Conservation (phyloP, 371 early-diverging fungal genomes). For the Mortierella sp. region DNA sequence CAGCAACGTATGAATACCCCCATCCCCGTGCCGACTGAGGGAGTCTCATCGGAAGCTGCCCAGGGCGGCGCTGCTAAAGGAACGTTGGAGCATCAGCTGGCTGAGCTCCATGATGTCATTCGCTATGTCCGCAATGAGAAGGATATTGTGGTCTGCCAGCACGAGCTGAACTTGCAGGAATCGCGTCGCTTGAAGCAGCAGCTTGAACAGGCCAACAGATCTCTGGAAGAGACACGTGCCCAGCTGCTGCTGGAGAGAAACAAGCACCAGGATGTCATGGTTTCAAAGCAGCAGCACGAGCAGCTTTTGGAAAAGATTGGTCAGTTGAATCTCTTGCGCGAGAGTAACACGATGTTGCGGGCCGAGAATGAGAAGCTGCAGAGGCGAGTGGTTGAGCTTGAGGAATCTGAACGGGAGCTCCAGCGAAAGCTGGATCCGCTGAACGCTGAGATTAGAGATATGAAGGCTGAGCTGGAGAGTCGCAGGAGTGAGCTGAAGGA, state of each 20-base stretch:
- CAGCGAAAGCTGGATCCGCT: constrained; percentile 60
- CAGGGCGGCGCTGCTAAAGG: constrained; percentile 14
- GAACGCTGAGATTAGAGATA: constrained; percentile 58
- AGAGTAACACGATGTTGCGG: constrained; percentile 76
- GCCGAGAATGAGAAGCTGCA: constrained; percentile 60
- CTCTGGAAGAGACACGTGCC: constrained; percentile 72
- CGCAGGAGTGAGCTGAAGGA: constrained; percentile 44
- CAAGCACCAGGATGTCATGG: constrained; percentile 53
- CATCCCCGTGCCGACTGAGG: constrained; percentile 12
- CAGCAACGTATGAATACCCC: constrained; percentile 49
- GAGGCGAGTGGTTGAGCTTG: constrained; percentile 47
- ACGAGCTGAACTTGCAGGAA: constrained; percentile 73
- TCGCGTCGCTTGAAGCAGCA: constrained; percentile 67
- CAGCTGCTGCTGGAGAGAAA: constrained; percentile 64
- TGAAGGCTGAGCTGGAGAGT: constrained; percentile 67
- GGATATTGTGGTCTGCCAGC: constrained; percentile 70
- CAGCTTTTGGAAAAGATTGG: constrained; percentile 73
- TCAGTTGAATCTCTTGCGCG: constrained; percentile 72
- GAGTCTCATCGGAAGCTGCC: constrained; percentile 6
- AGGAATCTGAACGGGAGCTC: constrained; percentile 34
- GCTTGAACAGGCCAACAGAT: constrained; percentile 63
- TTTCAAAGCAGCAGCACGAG: constrained; percentile 63
- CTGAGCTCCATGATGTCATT: constrained; percentile 71
- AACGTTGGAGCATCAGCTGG: constrained; percentile 36
- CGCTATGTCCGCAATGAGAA: constrained; percentile 75